Evolutionary conservation across 2,329 filamentous ascomycete species (phyloP), one percentile per base, ranked within the genome.

Genomic region (Monosporascus sp.): DNA sequence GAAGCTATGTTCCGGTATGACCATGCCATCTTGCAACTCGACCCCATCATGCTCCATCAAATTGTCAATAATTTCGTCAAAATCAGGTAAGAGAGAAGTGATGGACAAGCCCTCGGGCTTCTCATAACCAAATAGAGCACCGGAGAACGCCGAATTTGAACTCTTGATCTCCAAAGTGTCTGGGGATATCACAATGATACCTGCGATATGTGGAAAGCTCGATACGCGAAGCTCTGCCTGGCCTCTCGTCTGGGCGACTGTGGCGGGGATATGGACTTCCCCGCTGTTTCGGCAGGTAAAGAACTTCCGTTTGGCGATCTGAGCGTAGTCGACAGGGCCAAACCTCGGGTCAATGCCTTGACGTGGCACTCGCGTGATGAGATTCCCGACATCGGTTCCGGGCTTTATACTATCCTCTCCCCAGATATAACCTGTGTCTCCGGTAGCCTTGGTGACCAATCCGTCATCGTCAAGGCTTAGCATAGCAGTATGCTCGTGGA

Each of bases 1-100:
- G 73, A 99, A 97, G 65, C 90, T 95, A 67, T 97, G 92, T 69
- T 99, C 94, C 1, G 94, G 92, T 52, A 99, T 88, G 17, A 99
- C 92, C 64, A 97, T 92, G n/a, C 94, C 94, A 69, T 99, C 94
- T 11, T 88, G 81, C 26, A 97, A 77, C 50, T 86, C 80, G 49
- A 97, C 80, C 41, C 90, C 86, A 62, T 99, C 92, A 66, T 97
- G 91, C 52, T 96, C 88, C 5, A 85, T 90, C 63, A 99, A 77
- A 27, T 95, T 84, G 43, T 84, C 79, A 49, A 99, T 75, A 45
- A 96, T 86, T 59, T 85, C 87, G 70, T 95, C 90, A 65, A 99
- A 97, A 45, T 86, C 84, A 0, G 93, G 92, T 27, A 99, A 87
- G 36, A 99, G 74, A 27, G 90, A 83, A 56, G 82, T 90, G 62